A percentile compares a stretch with the other conserved stretches of the same genome.
phyloP scores from a whole-genome alignment of 805 yeast genomes.

The Candida corydali region DNA sequence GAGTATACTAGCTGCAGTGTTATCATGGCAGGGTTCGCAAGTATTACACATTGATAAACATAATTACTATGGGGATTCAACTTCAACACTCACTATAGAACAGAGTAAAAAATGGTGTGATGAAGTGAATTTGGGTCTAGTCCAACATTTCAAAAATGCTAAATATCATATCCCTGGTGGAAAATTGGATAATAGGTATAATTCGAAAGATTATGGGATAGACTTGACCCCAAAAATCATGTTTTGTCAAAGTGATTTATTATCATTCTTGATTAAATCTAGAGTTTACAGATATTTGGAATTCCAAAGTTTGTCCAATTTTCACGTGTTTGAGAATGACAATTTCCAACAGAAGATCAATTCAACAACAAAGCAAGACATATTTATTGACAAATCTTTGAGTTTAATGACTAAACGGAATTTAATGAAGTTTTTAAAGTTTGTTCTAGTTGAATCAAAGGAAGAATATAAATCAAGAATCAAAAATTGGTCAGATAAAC shows the following conservation, averaged over 20 bases:
- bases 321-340: conserved; percentile 94
- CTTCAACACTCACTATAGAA: conserved; percentile 82
- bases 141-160: conserved; percentile 60
- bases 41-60: conserved; percentile 87
- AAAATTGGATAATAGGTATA: conserved; percentile 45
- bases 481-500: conserved; percentile 48
- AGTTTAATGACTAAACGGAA: conserved; percentile 72
- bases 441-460: conserved; percentile 55
- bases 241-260: conserved; percentile 86
- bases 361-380: conserved; percentile 75
- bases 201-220: conserved; percentile 75
- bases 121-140: conserved; percentile 51
- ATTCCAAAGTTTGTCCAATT: conserved; percentile 81
- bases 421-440: conserved; percentile 88
- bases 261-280: conserved; percentile 72
- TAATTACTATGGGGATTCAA: conserved; percentile 82
- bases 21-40: conserved; percentile 97
- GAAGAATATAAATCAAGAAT: conserved; percentile 48
- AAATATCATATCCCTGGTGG: conserved; percentile 70
- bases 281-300: conserved; percentile 90
- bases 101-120: conserved; percentile 82
- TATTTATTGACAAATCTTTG: conserved; percentile 82
- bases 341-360: conserved; percentile 76
- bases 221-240: conserved; percentile 84
- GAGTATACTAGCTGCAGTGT: conserved; percentile 84